Evolutionary conservation across 805 yeast genomes (phyloP), one percentile per base, ranked within the genome.

Genomic region (Ogataea trehaloabstinens): DNA sequence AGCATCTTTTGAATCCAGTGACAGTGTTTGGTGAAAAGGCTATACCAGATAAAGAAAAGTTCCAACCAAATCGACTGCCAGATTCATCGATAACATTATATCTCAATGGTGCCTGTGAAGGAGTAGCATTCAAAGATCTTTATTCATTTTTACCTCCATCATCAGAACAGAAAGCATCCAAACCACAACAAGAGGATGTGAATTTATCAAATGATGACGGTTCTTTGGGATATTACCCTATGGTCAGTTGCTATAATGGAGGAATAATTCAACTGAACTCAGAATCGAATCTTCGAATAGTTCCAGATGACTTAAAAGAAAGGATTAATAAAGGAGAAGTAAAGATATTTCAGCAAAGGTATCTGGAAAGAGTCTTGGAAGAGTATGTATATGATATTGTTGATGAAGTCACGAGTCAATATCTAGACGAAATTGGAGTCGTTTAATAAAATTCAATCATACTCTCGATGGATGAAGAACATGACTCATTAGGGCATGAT

Each of bases 211-310:
- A 52, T 11, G 95, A 93, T 57, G 96, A 93, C 56, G 95, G 95
- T 0, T 67, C 78, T 30, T 63, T 88, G 38, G 99, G 98, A 0
- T 93, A 93, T 58, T 93, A 81, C 62, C 98, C 99, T 1, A 86
- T 89, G 67, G 71, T 87, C 24, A 85, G 95, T 38, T 85, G 84
- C 19, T 93, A 78, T 56, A 78, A 78, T 48, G 83, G 83, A 2
- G 98, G 98, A 0, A 66, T 74, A 7, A 95, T 86, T 4, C 67
- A 74, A 42, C 59, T 91, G 40, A 80, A 85, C 46, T 70, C 87
- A 2, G 85, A 89, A 0, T 83, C 87, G 0, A 68, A 78, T 10
- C 74, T 89, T 49, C 67, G 69, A 44, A 68, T 51, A 37, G 61
- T 64, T 11, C 76, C 82, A 1, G 55, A 51, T 0, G 66, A 61